Evolutionary conservation across 2,329 filamentous ascomycete genomes (phyloP), one percentile per base, ranked within the genome.

Genomic region (Dothiorella sarmentorum): DNA sequence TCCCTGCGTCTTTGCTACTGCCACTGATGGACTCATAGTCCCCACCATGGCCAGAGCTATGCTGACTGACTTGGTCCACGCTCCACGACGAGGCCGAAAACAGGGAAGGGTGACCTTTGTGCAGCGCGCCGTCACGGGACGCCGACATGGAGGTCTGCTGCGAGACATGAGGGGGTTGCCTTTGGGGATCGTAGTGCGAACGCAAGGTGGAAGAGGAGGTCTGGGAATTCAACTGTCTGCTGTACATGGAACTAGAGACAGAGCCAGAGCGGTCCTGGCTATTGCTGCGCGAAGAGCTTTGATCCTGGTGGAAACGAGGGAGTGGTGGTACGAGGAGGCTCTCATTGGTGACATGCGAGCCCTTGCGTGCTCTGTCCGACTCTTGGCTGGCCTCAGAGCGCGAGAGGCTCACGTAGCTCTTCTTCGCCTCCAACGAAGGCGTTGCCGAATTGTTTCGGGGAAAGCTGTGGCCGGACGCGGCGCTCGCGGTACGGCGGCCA

Each of bases 61-160:
- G 58, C 26, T 44, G 42, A 18, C 51, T 60, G 13, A 27, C 40
- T 44, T 45, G 63, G 60, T 56, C 61, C 24, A 61, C n/a, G 61
- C 63, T 59, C 38, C 37, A 62, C 58, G 58, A 27, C 9, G 51
- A 27, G 10, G 51, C 64, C 61, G 37, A 59, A 52, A 33, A 53
- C 22, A 69, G 49, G 5, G 71, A 62, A 7, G 71, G 68, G 18
- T 69, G 64, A 7, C 73, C 73, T 66, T 75, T 74, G 56, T 72
- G 66, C 45, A 76, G 63, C 7, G 72, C 75, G 68, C 71, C 74
- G 56, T 78, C 75, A 44, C 75, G 71, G 7, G 76, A 69, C 7
- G 75, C 72, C 40, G 77, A 78, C 42, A 71, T 71, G 20, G 75
- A 76, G 3, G 74, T 76, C 60, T 78, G 75, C 66, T 78, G 76